Percentiles rank a stretch among this genome's conserved stretches.
phyloP scores from a whole-genome alignment of 1,284 basidiomycete genomes.

The Anthracocystis setariae region DNA sequence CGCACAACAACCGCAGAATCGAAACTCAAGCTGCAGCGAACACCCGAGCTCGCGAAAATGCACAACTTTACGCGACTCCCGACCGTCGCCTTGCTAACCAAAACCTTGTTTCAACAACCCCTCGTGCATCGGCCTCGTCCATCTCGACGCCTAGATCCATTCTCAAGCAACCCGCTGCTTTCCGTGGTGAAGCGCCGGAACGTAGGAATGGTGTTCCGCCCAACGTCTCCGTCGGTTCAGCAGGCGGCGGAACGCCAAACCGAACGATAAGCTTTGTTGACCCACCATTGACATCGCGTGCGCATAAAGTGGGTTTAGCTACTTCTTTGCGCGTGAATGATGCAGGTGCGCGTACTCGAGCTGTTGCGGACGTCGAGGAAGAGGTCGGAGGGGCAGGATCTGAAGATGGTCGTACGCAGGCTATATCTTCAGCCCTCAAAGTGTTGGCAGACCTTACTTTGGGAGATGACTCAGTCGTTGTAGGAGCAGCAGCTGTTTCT shows the following conservation, averaged over 20 bases:
- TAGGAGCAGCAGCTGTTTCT: slow-evolving; percentile 4
- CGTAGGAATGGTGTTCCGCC: slow-evolving; percentile 16
- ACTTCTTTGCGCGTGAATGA: slow-evolving; percentile 5
- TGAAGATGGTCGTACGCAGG: slow-evolving; percentile 33
- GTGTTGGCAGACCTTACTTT: slow-evolving; percentile 45
- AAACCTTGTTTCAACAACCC: slow-evolving; percentile 29
- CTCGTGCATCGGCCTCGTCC: slow-evolving; percentile 20
- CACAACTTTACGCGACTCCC: slow-evolving; percentile 25
- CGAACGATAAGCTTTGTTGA: slow-evolving; percentile 50
- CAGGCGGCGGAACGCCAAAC: slow-evolving; percentile 36
- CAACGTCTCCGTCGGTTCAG: slow-evolving; percentile 19
- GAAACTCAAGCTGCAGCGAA: slow-evolving; percentile 18
- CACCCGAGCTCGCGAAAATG: slow-evolving; percentile 19
- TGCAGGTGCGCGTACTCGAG: slow-evolving; percentile 10
- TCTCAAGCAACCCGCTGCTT: slow-evolving; percentile 35
- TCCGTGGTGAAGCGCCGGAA: slow-evolving; percentile 13
- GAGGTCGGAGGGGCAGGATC: slow-evolving; percentile 7
- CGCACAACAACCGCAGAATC: neutral
- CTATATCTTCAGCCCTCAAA: slow-evolving; percentile 35
- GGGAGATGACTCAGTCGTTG: slow-evolving; percentile 17
- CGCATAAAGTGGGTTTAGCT: slow-evolving; percentile 34
- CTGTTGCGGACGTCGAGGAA: neutral
- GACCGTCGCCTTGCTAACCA: slow-evolving; percentile 25
- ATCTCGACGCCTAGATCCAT: slow-evolving; percentile 45
- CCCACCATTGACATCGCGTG: slow-evolving; percentile 25